A percentile compares a stretch with the other conserved stretches of the same genome.
These are phyloP conservation scores for Skeletonema costatum DNA, from an alignment of 108 stramenopile genomes.

Conservation along the genomic window DNA sequence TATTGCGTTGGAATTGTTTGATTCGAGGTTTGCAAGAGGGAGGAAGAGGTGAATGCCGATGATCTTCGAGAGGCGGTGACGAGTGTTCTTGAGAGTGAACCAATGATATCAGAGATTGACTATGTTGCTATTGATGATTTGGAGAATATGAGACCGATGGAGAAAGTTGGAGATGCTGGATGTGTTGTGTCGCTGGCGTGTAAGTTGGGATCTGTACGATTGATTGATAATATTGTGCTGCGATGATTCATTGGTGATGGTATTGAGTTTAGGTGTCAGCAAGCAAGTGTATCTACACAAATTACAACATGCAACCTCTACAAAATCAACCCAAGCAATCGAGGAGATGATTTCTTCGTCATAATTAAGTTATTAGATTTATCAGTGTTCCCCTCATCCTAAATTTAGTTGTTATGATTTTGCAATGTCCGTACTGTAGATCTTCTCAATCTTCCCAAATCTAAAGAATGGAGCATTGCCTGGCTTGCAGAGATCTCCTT, in stretches of 20 bases:
- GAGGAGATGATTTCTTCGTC: no score
- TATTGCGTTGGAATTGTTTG: constrained; percentile 60
- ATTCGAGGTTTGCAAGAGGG: constrained; percentile 38
- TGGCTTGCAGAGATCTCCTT: no score
- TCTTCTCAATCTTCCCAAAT: no score
- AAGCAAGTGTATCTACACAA: no score
- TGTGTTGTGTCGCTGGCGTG: constrained; percentile 83
- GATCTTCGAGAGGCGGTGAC: constrained; percentile 51
- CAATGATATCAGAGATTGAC: constrained; percentile 79
- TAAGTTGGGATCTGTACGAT: constrained; percentile 78
- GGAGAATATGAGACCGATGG: constrained; percentile 75
- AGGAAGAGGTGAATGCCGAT: constrained; percentile 35
- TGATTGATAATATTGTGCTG: constrained; percentile 90
- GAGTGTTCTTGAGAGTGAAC: constrained; percentile 59
- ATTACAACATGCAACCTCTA: no score
- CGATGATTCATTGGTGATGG: constrained; percentile 16
- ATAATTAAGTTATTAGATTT: no score
- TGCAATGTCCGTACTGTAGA: no score
- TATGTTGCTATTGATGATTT: constrained; percentile 82
- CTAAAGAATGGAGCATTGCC: no score
- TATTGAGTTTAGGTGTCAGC: background rate
- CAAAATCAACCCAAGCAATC: no score
- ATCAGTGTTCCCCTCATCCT: no score
- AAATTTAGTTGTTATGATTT: no score
- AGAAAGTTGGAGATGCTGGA: constrained; percentile 55